These are phyloP conservation scores for Ilyonectria robusta DNA, from an alignment of 2,329 filamentous ascomycete species.

Conservation along the genomic window DNA sequence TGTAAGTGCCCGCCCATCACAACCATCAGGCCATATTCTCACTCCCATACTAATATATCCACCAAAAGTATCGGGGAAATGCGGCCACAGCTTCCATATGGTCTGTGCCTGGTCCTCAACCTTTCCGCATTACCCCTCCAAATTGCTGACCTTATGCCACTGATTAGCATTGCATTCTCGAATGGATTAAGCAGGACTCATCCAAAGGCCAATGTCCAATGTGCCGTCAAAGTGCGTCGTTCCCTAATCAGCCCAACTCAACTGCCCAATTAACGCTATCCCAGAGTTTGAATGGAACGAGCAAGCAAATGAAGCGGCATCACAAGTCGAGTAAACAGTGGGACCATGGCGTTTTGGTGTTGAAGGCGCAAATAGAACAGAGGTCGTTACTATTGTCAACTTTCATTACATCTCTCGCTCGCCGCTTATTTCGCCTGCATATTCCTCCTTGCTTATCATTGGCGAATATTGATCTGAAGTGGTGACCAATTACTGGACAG, in stretches of 20 bases:
- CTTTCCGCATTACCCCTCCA: conserved; percentile 19
- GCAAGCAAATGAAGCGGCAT: conserved; percentile 51
- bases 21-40: conserved; percentile 33
- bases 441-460: not conserved
- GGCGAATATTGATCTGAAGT: not conserved
- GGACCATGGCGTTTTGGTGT: conserved; percentile 40
- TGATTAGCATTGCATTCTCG: conserved; percentile 88
- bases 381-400: conserved; percentile 9
- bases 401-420: too few species aligned
- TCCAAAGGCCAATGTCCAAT: conserved; percentile 96
- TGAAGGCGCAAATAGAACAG: conserved; percentile 35
- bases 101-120: conserved; percentile 61
- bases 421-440: not conserved
- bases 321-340: conserved; percentile 46
- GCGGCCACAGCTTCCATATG: conserved; percentile 98
- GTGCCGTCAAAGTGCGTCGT: conserved; percentile 87
- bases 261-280: conserved; percentile 26
- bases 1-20: conserved; percentile 67
- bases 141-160: conserved; percentile 36
- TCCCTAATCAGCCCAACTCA: not conserved
- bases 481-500: not conserved
- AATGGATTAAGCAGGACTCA: conserved; percentile 96
- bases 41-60: conserved; percentile 35
- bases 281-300: conserved; percentile 60
- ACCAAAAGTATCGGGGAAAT: conserved; percentile 88